Base-by-base conservation (phyloP, 306 rosid genomes). In the Parietaria judaica region DNA sequence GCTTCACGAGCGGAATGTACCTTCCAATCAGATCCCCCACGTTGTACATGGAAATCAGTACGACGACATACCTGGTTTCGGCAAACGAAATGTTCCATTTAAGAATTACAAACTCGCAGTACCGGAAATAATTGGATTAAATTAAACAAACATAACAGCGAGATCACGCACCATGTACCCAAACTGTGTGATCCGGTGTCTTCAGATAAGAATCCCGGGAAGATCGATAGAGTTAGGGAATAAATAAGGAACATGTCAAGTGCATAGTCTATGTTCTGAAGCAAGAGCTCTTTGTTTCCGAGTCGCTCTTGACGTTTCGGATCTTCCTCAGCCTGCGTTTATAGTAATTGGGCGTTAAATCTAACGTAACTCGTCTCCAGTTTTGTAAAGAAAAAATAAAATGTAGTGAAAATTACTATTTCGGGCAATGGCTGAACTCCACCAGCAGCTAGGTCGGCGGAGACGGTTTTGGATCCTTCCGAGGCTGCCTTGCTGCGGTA, bases 181-280 rank as follows among this genome's bases (percentile, higher is more conserved):
- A 88, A 69, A 63, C 88, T 72, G 72, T 91, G 95, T 45, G 74
- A 51, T 64, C 96, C 95, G 4, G 96, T 91, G 64, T 91, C 98
- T 72, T 91, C 98, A 37, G 90, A 85, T 70, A 87, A 68, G 84
- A 91, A 91, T 66, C 98, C 98, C 23, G 98, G 95, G 73, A 85
- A 91, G 56, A 86, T 88, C 47, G 96, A 84, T 36, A 92, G 54
- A 45, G 95, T 83, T 35, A 92, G 78, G 0, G 31, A 66, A 58
- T 80, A 88, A 36, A 77, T 70, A 23, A 86, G 78, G 68, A 82
- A 88, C 76, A 86, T 68, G 69, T 81, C 94, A 57, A 84, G 7
- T 5, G 88, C 95, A 58, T 85, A 88, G 66, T 92, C 98, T 6
- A 82, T 67, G 77, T 86, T 92, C 78, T 86, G 95, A 43, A 9